These are phyloP conservation scores for Colletotrichum sp. DNA, from an alignment of 2,329 filamentous ascomycete species.

Conservation along the genomic window DNA sequence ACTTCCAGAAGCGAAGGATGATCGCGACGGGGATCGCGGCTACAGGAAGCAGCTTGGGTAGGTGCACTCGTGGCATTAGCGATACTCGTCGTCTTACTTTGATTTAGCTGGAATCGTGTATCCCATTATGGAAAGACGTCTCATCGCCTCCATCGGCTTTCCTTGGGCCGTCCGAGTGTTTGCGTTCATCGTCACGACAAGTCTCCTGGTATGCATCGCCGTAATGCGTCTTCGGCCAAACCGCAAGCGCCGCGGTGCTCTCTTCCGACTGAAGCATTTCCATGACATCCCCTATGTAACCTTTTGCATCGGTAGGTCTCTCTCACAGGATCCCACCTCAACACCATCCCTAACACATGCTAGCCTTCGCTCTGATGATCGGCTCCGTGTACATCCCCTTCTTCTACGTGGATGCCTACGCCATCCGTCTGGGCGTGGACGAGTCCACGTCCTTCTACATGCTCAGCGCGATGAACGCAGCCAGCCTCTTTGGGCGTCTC, in stretches of 20 bases:
- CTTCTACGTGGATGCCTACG: constrained; percentile 13
- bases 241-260: constrained; percentile 1
- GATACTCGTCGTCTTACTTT: not conserved
- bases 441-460: constrained; percentile 12
- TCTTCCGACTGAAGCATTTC: constrained; percentile 11
- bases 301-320: constrained; percentile 1
- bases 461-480: constrained; percentile 23
- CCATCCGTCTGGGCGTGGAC: constrained; percentile 11
- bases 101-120: constrained; percentile 5
- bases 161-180: constrained; percentile 14
- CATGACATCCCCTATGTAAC: not conserved
- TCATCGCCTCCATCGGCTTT: constrained; percentile 6
- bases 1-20: constrained; percentile 32
- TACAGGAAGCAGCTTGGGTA: constrained; percentile 35
- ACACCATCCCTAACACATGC: not conserved
- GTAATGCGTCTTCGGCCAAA: constrained; percentile 13
- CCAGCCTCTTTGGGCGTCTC: constrained; percentile 20
- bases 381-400: constrained; percentile 16
- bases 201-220: constrained; percentile 5
- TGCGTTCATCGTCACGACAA: constrained; percentile 9
- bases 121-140: constrained; percentile 5
- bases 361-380: constrained; percentile 13
- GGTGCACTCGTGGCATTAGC: not conserved
- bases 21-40: constrained; percentile 38
- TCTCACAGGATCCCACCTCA: not conserved